Percentiles rank a stretch among this genome's conserved stretches.
Evolutionary conservation across 148 eudicot species (phyloP).

Genomic region (Vaccinium darrowii): DNA sequence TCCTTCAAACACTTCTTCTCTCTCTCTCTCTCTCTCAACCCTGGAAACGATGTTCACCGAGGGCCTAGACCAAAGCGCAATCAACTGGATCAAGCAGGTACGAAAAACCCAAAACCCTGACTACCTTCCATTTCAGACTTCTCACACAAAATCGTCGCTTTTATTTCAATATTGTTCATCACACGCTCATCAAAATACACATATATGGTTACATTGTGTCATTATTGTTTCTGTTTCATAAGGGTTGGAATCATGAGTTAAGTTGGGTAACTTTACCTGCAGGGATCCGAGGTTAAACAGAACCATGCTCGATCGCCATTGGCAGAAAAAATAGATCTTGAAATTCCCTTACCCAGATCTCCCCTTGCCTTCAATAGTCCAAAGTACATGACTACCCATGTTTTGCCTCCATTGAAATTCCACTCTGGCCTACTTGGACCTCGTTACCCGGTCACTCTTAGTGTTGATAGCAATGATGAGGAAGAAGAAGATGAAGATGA

Average conservation of each 20-base stretch:
- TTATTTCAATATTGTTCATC: neutral
- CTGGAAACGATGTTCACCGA: conserved; percentile 65
- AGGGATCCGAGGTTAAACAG: conserved; percentile 54
- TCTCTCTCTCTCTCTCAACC: neutral
- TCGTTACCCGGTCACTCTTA: conserved; percentile 35
- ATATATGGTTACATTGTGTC: neutral
- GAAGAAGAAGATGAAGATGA: conserved; percentile 37
- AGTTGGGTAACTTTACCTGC: conserved; percentile 16
- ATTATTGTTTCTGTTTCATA: conserved; percentile 5
- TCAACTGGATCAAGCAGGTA: conserved; percentile 86
- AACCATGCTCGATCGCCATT: conserved; percentile 36
- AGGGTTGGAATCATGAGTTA: neutral
- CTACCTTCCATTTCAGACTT: neutral
- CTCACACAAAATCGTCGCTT: neutral
- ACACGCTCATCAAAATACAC: neutral
- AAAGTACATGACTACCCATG: conserved; percentile 41
- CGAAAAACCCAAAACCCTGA: neutral
- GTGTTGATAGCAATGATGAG: conserved; percentile 35
- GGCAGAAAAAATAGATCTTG: conserved; percentile 40
- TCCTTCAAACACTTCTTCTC: neutral
- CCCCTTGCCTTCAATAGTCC: conserved; percentile 36
- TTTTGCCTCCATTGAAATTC: conserved; percentile 72
- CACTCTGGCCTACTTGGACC: conserved; percentile 60
- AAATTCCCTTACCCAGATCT: conserved; percentile 42
- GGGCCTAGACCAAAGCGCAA: conserved; percentile 74